Evolutionary conservation across 345 rosid genomes (phyloP).

Genomic region (Passiflora organensis): DNA sequence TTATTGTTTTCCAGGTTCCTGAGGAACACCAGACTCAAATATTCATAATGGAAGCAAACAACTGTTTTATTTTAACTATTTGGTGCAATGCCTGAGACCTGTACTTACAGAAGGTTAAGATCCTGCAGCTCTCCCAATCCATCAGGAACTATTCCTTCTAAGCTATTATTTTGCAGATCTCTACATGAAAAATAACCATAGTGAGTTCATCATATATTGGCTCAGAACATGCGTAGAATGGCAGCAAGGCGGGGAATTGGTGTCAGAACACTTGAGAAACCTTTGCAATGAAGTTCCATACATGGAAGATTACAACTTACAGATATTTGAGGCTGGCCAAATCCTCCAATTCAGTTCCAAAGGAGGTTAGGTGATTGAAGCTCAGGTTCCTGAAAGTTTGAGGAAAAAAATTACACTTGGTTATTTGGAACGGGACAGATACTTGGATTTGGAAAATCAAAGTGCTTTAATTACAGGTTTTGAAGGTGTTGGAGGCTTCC

Average conservation of each 20-base stretch:
- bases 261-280: too few species aligned
- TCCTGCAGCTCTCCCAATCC: conserved; percentile 57
- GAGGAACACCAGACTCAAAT: conserved; percentile 12
- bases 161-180: conserved; percentile 81
- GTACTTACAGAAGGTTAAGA: conserved; percentile 71
- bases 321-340: conserved; percentile 66
- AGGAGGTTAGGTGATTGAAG: conserved; percentile 64
- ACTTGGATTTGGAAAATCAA: background rate
- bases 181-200: conserved; percentile 26
- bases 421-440: conserved; percentile 5
- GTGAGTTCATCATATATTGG: too few species aligned
- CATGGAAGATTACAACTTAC: conserved; percentile 41
- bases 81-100: too few species aligned
- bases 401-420: background rate
- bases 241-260: too few species aligned
- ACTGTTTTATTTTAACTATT: too few species aligned
- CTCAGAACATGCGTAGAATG: too few species aligned
- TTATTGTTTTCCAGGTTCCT: conserved; percentile 86
- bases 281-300: too few species aligned
- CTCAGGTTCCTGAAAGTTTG: conserved; percentile 67
- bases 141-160: conserved; percentile 71
- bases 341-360: conserved; percentile 57
- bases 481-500: conserved; percentile 74
- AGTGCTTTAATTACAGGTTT: conserved; percentile 57
- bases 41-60: background rate